phyloP scores from a whole-genome alignment of 2,329 filamentous ascomycete species.

The Beauveria asiatica region DNA sequence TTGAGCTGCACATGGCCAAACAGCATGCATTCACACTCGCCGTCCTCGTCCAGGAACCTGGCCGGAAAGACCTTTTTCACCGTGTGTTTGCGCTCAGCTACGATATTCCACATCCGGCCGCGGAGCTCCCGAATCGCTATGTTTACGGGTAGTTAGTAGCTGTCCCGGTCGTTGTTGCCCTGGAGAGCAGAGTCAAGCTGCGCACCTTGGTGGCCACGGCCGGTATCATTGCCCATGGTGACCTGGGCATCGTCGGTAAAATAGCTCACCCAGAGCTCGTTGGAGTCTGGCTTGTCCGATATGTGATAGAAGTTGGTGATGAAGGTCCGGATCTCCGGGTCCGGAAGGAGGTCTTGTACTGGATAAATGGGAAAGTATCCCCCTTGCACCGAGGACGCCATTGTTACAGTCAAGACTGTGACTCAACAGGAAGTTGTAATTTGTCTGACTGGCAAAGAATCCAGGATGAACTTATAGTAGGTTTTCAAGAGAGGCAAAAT shows the following conservation, averaged over 20 bases:
- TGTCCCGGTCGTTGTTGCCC: background rate
- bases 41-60: slow-evolving; percentile 20
- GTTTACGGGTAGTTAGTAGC: background rate
- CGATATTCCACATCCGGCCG: slow-evolving; percentile 34
- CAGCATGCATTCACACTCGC: slow-evolving; percentile 26
- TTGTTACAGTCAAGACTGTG: background rate
- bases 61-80: slow-evolving; percentile 35
- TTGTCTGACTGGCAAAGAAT: background rate
- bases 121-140: slow-evolving; percentile 34
- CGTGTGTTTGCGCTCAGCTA: slow-evolving; percentile 31
- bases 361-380: slow-evolving; percentile 26
- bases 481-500: background rate
- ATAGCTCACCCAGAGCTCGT: slow-evolving; percentile 34
- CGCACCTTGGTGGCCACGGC: slow-evolving; percentile 27
- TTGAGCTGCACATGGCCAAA: slow-evolving; percentile 22
- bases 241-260: slow-evolving; percentile 35
- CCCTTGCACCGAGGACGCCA: slow-evolving; percentile 10
- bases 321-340: slow-evolving; percentile 28
- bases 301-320: slow-evolving; percentile 35
- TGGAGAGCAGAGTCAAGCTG: background rate
- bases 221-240: slow-evolving; percentile 32
- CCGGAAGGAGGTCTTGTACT: slow-evolving; percentile 21
- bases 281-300: slow-evolving; percentile 33
- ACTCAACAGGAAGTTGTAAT: background rate
- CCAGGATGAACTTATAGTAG: background rate